Evolutionary conservation across 305 asterid species (phyloP), one percentile per base, ranked within the genome.

Genomic region (Rubia occidens): DNA sequence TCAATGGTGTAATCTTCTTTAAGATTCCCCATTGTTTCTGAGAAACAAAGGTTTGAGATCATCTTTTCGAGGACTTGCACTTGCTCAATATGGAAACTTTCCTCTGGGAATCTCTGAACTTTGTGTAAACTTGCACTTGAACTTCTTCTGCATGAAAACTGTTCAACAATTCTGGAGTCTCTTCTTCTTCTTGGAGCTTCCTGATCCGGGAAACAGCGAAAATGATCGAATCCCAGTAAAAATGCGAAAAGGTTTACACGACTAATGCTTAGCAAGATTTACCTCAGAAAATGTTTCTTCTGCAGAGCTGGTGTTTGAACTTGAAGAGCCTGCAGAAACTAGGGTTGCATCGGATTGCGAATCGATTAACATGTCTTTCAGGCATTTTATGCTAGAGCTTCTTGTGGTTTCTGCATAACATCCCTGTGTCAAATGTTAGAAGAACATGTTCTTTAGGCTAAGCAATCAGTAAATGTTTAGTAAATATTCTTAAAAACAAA

Each of bases 361-460:
- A 76, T 92, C 96, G 24, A 80, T 72, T 67, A 93, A 71, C n/a
- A 93, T 82, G 75, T 93, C 98, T 82, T 80, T 88, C 47, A 93
- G 86, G 75, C 86, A 84, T 80, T 79, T 86, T 78, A 72, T 76
- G 70, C 73, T 83, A 43, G 93, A 76, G 64, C 79, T 72, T 74
- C 56, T 69, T 49, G 43, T 76, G 61, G 65, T 73, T 37, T 80
- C 78, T 63, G 61, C 72, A 21, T 17, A 35, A 66, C 60, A 17
- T 54, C 53, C 74, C 67, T 72, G 74, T 11, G 74, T 75, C 75
- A 74, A 66, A 51, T 66, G 64, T 32, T 49, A 76, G 49, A 55
- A 59, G 69, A 68, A 65, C 77, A 73, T 67, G 62, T 64, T 60
- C 60, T 26, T 73, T 49, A 49, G 53, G 53, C 17, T 13, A 45